Evolutionary conservation across 768 basidiomycete genomes (phyloP), one percentile per base, ranked within the genome.

Genomic region (Suillus sp.): DNA sequence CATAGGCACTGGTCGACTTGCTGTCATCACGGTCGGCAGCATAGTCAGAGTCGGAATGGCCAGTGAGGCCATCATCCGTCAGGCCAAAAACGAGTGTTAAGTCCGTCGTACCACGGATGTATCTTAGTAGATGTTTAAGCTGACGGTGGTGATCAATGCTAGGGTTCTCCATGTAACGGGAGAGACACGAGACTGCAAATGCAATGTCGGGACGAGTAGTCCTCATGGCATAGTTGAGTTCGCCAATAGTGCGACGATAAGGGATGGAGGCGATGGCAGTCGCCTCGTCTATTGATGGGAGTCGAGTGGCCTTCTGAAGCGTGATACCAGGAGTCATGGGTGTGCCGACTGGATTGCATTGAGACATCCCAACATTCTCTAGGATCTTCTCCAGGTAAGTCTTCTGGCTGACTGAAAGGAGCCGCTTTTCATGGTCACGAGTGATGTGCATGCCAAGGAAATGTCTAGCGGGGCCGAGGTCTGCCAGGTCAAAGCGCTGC

Each of bases 361-460:
- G 37, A 4, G 42, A 10, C 64, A 72, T 66, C 9, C 62, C 55
- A 55, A 48, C 67, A 16, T 64, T 57, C 8, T 70, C 45, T 1
- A 70, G 63, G 2, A 66, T 40, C 4, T 25, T 50, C 18, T 50
- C 14, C 37, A 70, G 59, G 48, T 65, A 74, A 11, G 59, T 32
- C 14, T 27, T 35, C 59, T 74, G 78, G 30, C 67, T 73, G 1
- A 79, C 51, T 27, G 2, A 4, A 5, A 37, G 37, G 13, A 37
- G 37, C 0, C 13, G 2, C 2, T 37, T 37, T 5, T 37, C 37
- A 3, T 5, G 11, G 13, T 37, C 37, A 1, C 13, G 13, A 2
- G 4, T 37, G 37, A 37, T 37, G 11, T 37, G 37, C 37, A 37
- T 37, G 2, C 37, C 37, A 13, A 37, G 37, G 13, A 37, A 37